Percentiles rank a stretch among this genome's conserved stretches.
Conservation (phyloP, 2,329 filamentous ascomycete species). For the Camptophora hylomeconis region DNA sequence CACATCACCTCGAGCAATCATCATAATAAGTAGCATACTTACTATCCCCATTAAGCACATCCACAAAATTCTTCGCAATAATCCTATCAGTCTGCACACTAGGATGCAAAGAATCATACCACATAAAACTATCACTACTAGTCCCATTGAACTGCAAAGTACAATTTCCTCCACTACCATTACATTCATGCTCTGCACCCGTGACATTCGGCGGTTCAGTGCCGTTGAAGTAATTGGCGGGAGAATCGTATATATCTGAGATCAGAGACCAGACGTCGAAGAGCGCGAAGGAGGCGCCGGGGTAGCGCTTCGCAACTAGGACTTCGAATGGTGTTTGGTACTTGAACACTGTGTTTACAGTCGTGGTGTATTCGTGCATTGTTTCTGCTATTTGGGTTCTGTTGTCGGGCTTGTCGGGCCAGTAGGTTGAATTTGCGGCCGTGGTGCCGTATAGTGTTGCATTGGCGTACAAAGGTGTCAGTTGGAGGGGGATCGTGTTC, state of each 20-base stretch:
- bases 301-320: slow-evolving; percentile 29
- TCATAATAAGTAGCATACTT: slow-evolving; percentile 17
- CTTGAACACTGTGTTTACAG: slow-evolving; percentile 38
- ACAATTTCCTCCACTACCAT: slow-evolving; percentile 36
- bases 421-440: slow-evolving; percentile 33
- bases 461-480: slow-evolving; percentile 53
- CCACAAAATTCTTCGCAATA: slow-evolving; percentile 44
- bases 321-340: slow-evolving; percentile 38
- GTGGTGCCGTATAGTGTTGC: slow-evolving; percentile 32
- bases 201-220: slow-evolving; percentile 49
- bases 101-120: slow-evolving; percentile 52
- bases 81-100: slow-evolving; percentile 44
- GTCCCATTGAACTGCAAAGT: slow-evolving; percentile 37
- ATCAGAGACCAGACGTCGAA: slow-evolving; percentile 49
- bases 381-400: slow-evolving; percentile 36
- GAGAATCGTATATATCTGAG: slow-evolving; percentile 43
- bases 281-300: slow-evolving; percentile 47
- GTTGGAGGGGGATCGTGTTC: slow-evolving; percentile 54
- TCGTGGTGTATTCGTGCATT: slow-evolving; percentile 36
- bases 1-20: too few species aligned
- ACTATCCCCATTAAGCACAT: slow-evolving; percentile 37
- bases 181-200: slow-evolving; percentile 45
- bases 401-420: slow-evolving; percentile 36
- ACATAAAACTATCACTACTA: slow-evolving; percentile 13
- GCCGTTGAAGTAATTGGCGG: slow-evolving; percentile 48